Percentiles rank a stretch among this genome's conserved stretches.
Evolutionary conservation across 441 rosid genomes (phyloP).

Genomic region (Pelargonium cotyledonis): DNA sequence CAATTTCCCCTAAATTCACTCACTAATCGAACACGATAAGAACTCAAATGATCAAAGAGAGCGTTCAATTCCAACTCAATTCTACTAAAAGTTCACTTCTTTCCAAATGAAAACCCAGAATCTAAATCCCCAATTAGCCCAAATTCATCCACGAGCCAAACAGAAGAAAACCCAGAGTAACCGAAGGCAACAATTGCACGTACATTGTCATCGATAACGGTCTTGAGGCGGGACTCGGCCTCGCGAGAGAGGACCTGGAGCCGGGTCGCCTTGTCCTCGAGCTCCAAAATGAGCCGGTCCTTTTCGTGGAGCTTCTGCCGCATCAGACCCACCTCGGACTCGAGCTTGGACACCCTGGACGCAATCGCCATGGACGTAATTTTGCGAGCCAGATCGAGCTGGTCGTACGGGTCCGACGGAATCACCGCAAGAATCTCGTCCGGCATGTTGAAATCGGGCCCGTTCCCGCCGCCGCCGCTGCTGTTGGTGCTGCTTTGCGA

Average conservation of each 20-base stretch:
- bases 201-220: constrained; percentile 64
- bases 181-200: not conserved
- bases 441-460: constrained; percentile 51
- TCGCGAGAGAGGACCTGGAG: constrained; percentile 45
- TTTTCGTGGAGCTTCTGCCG: constrained; percentile 51
- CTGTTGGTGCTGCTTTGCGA: constrained; percentile 19
- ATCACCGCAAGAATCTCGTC: constrained; percentile 69
- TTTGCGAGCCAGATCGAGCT: constrained; percentile 84
- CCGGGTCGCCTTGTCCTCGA: constrained; percentile 42
- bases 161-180: not conserved
- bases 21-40: not conserved
- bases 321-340: constrained; percentile 51
- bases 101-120: not conserved
- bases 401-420: constrained; percentile 76
- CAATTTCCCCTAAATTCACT: not conserved
- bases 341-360: constrained; percentile 66
- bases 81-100: not conserved
- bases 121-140: not conserved
- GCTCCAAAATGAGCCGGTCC: constrained; percentile 51
- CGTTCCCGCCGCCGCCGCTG: constrained; percentile 27
- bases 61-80: not conserved
- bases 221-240: constrained; percentile 50
- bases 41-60: not conserved
- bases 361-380: constrained; percentile 87
- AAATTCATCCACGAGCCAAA: not conserved